A percentile compares a stretch with the other conserved stretches of the same genome.
Evolutionary conservation across 768 basidiomycete genomes (phyloP).

Genomic region (Cantharellus cinnabarinus): DNA sequence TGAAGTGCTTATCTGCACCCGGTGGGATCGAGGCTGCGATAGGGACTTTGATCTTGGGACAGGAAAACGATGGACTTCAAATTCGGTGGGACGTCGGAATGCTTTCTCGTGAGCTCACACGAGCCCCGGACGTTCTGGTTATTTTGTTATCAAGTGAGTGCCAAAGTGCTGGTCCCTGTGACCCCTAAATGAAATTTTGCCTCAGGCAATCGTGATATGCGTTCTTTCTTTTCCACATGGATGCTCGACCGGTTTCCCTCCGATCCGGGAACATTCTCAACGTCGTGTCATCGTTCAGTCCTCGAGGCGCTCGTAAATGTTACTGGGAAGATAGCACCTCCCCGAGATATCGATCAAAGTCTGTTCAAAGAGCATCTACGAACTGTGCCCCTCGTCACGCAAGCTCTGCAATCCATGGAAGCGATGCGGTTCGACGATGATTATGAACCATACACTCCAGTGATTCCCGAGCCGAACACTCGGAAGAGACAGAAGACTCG

Average conservation of each 20-base stretch:
- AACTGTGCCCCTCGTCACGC: too few relatives aligned
- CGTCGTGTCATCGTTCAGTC: background rate
- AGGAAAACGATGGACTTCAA: too few relatives aligned
- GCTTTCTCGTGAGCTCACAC: background rate
- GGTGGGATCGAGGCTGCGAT: background rate
- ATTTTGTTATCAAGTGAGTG: background rate
- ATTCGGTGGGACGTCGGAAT: background rate
- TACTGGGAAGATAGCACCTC: background rate
- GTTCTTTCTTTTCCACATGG: background rate
- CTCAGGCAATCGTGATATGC: background rate
- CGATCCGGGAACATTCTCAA: background rate
- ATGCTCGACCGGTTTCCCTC: background rate
- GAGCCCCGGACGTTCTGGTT: background rate
- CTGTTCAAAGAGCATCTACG: too few relatives aligned
- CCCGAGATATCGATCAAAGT: too few relatives aligned
- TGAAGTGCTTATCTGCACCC: background rate
- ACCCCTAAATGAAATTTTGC: background rate
- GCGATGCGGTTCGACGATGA: too few relatives aligned
- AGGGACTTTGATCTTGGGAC: background rate
- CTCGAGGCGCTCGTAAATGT: background rate
- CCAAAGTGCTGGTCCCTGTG: background rate
- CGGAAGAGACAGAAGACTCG: too few relatives aligned
- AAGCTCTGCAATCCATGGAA: too few relatives aligned
- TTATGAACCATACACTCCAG: too few relatives aligned
- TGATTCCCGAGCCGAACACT: too few relatives aligned